Evolutionary conservation across 495 filamentous ascomycete species (phyloP), one percentile per base, ranked within the genome.

Genomic region (Cudoniella acicularis): DNA sequence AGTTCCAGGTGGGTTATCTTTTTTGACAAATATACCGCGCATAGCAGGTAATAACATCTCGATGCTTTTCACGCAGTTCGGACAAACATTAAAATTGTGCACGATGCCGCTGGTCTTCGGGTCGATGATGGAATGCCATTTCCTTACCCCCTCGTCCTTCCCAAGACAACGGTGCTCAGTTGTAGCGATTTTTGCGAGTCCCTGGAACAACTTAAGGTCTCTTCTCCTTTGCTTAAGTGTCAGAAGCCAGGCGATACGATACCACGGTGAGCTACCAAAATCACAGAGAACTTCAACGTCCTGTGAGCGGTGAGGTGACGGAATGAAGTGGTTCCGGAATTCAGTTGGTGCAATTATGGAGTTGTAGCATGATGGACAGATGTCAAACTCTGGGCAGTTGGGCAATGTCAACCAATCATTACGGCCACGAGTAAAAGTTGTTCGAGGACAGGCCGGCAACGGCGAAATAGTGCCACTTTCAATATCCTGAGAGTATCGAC

Each of bases 331-430:
- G 30, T 75, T 67, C 1, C 75, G 70, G 67, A 82, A 87, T 46
- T 73, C 70, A 0, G 83, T 81, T 27, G 80, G 71, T 17, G 73
- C 78, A 57, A 88, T 75, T 46, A 80, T 76, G 4, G 72, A 71
- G 55, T 81, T 76, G 51, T 59, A 69, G 72, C 87, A 90, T 6
- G 74, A 75, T 1, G 86, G 86, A 52, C 87, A 90, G 42, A 90
- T 82, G 59, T 85, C 76, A 27, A 88, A 78, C 30, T 75, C 72
- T 3, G 75, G 69, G 52, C 79, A 73, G 8, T 79, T 76, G 22
- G 78, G 75, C 6, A 90, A 73, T 3, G 83, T 87, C 60, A 83
- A 83, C 87, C 87, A 90, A 61, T 88, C 85, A 56, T 83, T 73
- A 49, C 79, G 75, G 1, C 79, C 80, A 2, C 73, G 64, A 9